Base-by-base conservation (phyloP, 345 rosid genomes). In the Lenwebbia sp. region DNA sequence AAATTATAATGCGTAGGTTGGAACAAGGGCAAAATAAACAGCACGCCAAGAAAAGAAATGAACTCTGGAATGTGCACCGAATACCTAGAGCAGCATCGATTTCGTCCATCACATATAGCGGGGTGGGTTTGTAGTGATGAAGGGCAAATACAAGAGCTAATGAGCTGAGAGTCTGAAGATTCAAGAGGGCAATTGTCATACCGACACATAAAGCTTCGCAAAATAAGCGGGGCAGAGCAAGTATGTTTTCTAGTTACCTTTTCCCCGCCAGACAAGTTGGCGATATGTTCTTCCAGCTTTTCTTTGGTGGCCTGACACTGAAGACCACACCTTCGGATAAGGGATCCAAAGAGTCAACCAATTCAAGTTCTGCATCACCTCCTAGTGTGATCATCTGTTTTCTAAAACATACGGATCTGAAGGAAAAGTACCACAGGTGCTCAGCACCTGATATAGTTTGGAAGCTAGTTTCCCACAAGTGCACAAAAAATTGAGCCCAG, bases 251-350 rank as follows among this genome's bases (percentile, higher is more conserved):
- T 10, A 40, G 50, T 53, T 47, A 96, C 99, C 98, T 97, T 96
- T 94, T 97, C 99, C 78, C 99, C 99, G 82, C 99, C 99, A 7
- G 99, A 96, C 85, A 97, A 90, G 87, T 97, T 97, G 33, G 97
- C 98, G 84, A 97, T 97, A 97, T 97, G 87, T 96, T 96, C 89
- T 96, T 97, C 99, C 99, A 95, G 91, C 98, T 97, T 88, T 96
- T 96, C 90, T 96, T 97, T 5, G 99, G 99, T 22, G 99, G 98
- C 90, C 99, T 93, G 54, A 97, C 99, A 86, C 98, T 97, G 92
- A 97, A 95, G 83, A 97, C 99, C 85, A 96, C 96, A 83, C 99
- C 99, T 93, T 96, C 99, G 44, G 98, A 96, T 90, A 97, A 96
- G 52, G 99, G 99, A 92, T 97, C 99, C 86, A 97, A 91, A 57